Conservation (phyloP, 805 yeast genomes). For the Tetrapisispora fleetii region DNA sequence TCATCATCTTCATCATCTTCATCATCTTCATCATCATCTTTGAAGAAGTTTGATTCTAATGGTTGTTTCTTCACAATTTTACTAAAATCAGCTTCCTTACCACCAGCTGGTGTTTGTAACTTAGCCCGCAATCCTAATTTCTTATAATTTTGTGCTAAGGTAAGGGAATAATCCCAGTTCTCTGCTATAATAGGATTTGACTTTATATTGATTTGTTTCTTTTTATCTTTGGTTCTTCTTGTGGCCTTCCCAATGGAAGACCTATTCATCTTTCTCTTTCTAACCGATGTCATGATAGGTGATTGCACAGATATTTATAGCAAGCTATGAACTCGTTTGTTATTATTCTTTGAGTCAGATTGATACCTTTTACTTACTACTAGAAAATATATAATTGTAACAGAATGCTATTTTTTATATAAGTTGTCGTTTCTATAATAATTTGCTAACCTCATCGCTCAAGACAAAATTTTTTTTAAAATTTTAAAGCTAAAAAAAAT, state of each 20-base stretch:
- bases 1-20: conserved; percentile 16
- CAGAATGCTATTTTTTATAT: too few species aligned
- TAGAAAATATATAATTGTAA: too few species aligned
- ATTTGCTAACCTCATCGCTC: too few species aligned
- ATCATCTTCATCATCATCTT: conserved; percentile 24
- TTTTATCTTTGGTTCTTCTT: conserved; percentile 59
- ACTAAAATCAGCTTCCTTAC: conserved; percentile 53
- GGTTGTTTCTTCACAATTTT: conserved; percentile 31
- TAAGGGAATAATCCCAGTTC: conserved; percentile 79
- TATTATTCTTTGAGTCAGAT: too few species aligned
- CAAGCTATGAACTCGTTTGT: too few species aligned
- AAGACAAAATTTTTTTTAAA: too few species aligned
- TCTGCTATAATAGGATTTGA: conserved; percentile 78
- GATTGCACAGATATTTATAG: too few species aligned
- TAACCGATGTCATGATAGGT: conserved; percentile 51
- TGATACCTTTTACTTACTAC: too few species aligned
- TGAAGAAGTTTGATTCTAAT: conserved; percentile 13
- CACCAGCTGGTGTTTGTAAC: conserved; percentile 67
- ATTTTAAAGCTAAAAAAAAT: too few species aligned
- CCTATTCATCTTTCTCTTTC: conserved; percentile 76
- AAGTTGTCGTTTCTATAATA: too few species aligned
- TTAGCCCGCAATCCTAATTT: conserved; percentile 65
- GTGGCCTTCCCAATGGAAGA: conserved; percentile 63
- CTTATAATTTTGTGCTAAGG: conserved; percentile 80
- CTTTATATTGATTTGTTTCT: conserved; percentile 52